Evolutionary conservation across 2,329 filamentous ascomycete genomes (phyloP), one percentile per base, ranked within the genome.

Genomic region (Lojkania enalia): DNA sequence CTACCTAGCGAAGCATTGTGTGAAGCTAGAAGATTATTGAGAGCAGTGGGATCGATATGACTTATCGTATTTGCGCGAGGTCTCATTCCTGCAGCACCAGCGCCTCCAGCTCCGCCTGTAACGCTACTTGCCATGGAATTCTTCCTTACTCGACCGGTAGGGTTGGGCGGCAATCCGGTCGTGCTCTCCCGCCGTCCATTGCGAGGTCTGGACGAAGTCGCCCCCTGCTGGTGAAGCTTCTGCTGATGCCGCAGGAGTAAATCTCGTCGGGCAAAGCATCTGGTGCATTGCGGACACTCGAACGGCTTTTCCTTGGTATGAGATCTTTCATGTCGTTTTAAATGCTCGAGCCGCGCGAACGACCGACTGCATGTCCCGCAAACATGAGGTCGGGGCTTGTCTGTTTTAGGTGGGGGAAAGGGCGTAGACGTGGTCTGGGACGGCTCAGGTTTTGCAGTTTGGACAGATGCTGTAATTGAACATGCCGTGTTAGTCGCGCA

Each of bases 281-380:
- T 78, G 27, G 89, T 82, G 72, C 94, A 99, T 70, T 97, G 90
- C 20, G 90, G 89, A 63, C 94, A 99, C 72, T 96, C 90, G 61
- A 99, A 99, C 1, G 94, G 94, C 77, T 99, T 99, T 74, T 99
- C 91, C 71, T 99, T 96, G 33, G 91, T 96, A 69, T 96, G 91
- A n/a, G 90, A 96, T 51, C 94, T 84, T 74, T 97, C 94, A 72
- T 99, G 94, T 49, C 94, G 87, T 76, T 99, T 99, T 57, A 99
- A 76, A 70, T 99, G 94, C 74, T 99, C 94, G 60, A 99, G 76
- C 49, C 94, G 85, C 46, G 94, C 94, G 70, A 99, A 99, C 21
- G 89, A 95, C 55, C 94, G 85, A 62, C 85, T 83, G 71, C 94
- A 99, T 36, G 91, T 97, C 30, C 79, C 84, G 75, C 94, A 99